Base-by-base conservation (phyloP, 768 basidiomycete species). In the Panus rudis region DNA sequence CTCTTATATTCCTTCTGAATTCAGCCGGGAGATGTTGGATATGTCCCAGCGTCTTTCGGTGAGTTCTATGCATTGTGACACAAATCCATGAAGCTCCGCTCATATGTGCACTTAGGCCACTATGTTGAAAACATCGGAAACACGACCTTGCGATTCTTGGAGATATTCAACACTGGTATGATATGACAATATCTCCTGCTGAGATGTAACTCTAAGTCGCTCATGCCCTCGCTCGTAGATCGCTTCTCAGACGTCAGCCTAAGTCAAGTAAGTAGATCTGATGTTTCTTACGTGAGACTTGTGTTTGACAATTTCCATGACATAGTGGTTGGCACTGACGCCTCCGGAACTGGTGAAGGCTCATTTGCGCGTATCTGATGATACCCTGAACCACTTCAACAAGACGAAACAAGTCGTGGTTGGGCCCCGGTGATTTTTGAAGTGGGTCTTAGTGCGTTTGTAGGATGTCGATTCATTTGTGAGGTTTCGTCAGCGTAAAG, bases 241-340 rank as follows among this genome's bases (percentile, higher is more conserved):
- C 48, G 63, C 41, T 75, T 71, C 55, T 71, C 79, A 55, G 79
- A 81, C 50, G 64, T 79, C 43, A 75, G 75, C 30, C 60, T 79
- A 19, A 71, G 63, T 41, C 58, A 59, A 51, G 55, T 53, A 30
- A 20, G 52, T 28, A 19, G 27, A 4, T 38, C 2, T 23, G 23
- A 14, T 3, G 3, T 12, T 12, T n/a, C 22, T 35, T 16, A 30
- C 7, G 13, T 14, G n/a, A n/a, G n/a, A 41, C 7, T 24, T 24
- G 16, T 27, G 45, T 12, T 31, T 23, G 1, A 5, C 4, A 2
- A 8, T 3, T 20, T 6, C 71, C n/a, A n/a, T n/a, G n/a, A n/a
- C n/a, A n/a, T n/a, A 80, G 52, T 81, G 79, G 79, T 64, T 81
- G n/a, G 76, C 79, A 0, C 56, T 80, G 26, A 76, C 73, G 0